Evolutionary conservation across 164 flowering plant genomes (phyloP).

Genomic region (Pachysandra terminalis): DNA sequence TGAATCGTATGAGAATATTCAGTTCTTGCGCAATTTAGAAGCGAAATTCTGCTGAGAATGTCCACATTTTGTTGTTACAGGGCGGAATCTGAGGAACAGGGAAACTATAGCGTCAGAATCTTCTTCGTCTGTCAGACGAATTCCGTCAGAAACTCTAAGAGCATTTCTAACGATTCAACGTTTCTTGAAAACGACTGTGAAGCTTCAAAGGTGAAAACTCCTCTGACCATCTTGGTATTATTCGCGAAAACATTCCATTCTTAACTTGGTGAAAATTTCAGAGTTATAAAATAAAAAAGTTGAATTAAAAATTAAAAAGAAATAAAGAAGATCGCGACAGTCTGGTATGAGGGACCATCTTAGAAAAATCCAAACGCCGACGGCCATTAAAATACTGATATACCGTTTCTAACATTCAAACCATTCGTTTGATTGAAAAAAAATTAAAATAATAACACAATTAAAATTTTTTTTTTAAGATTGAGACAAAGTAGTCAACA

Average conservation of each 20-base stretch:
- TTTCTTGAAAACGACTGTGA: background rate
- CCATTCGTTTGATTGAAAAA: no score
- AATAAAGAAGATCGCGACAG: background rate
- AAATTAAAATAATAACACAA: no score
- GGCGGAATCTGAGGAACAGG: background rate
- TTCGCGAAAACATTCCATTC: slow-evolving; percentile 1
- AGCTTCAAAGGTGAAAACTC: background rate
- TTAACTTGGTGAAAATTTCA: background rate
- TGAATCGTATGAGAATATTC: no score
- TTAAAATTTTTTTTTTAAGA: slow-evolving; percentile 4
- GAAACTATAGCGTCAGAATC: background rate
- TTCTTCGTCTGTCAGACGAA: background rate
- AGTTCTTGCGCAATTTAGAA: background rate
- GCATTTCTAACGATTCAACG: background rate
- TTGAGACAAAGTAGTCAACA: slow-evolving; percentile 23
- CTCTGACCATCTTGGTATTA: background rate
- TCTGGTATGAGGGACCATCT: no score
- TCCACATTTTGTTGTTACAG: background rate
- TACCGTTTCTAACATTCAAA: no score
- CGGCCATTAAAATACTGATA: no score
- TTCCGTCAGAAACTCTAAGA: slow-evolving; percentile 6
- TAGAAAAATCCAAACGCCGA: no score
- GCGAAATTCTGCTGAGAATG: background rate
- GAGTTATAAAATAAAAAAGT: background rate
- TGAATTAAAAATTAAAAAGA: background rate